Evolutionary conservation across 164 flowering plant genomes (phyloP).

Genomic region (Taxillus chinensis): DNA sequence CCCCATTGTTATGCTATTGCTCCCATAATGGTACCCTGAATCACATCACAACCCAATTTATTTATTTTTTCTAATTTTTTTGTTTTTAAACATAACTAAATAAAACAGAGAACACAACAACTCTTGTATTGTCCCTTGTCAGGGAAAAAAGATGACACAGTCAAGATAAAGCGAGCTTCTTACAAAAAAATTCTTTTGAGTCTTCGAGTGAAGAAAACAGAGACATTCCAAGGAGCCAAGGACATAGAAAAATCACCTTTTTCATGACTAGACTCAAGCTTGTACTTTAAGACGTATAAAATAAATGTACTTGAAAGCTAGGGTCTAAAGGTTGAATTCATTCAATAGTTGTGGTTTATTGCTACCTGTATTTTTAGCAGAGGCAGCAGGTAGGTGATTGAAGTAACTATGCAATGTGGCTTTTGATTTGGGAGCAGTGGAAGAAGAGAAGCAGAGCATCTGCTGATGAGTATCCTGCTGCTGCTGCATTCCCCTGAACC

Average conservation of each 20-base stretch:
- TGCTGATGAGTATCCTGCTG: slow-evolving; percentile 38
- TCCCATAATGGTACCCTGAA: slow-evolving; percentile 44
- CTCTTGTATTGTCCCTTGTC: no score
- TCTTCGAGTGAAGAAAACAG: slow-evolving; percentile 6
- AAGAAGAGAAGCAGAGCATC: slow-evolving; percentile 58
- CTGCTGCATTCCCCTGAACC: slow-evolving; percentile 30
- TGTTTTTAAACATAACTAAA: no score
- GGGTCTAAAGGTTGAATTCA: no score
- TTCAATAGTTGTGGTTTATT: no score
- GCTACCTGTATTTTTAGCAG: slow-evolving; percentile 49
- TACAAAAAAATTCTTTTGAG: no score
- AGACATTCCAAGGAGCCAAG: not conserved
- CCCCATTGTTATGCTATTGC: slow-evolving; percentile 30
- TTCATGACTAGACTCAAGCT: slow-evolving; percentile 33
- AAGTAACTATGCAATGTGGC: slow-evolving; percentile 17
- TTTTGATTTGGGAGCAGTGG: slow-evolving; percentile 24
- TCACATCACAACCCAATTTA: not conserved
- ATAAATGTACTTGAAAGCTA: no score
- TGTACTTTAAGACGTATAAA: no score
- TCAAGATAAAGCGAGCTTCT: no score
- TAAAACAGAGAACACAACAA: no score
- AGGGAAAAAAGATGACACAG: no score
- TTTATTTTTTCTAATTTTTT: no score
- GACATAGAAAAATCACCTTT: slow-evolving; percentile 2
- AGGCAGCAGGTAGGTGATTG: slow-evolving; percentile 22